Conservation (phyloP, 805 yeast genomes). For the Yarrowia divulgata region DNA sequence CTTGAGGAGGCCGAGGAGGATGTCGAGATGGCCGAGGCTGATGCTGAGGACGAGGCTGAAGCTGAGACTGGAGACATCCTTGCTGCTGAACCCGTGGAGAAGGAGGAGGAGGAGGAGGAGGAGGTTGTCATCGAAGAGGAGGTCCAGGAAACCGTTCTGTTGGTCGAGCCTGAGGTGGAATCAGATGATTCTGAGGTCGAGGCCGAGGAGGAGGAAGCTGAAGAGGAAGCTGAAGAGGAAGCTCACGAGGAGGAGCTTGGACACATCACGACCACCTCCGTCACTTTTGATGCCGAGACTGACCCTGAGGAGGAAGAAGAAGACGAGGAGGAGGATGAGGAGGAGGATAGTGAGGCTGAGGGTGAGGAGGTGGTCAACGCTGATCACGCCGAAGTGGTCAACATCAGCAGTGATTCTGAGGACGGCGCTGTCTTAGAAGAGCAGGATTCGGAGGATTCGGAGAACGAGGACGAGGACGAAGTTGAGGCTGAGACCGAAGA, state of each 20-base stretch:
- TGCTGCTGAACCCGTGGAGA: not conserved
- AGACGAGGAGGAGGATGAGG: slow-evolving; percentile 5
- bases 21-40: not conserved
- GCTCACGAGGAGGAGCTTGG: not conserved
- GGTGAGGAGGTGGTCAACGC: not conserved
- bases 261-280: not conserved
- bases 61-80: not conserved
- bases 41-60: not conserved
- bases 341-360: not conserved
- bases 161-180: too few species aligned
- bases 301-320: slow-evolving; percentile 6
- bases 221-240: not conserved
- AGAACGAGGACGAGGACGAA: not conserved
- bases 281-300: not conserved
- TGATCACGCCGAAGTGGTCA: not conserved
- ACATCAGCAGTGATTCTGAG: slow-evolving; percentile 6
- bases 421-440: not conserved
- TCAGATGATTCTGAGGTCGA: not conserved
- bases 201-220: not conserved
- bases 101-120: slow-evolving; percentile 11
- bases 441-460: not conserved
- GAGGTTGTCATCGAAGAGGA: not conserved
- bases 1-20: not conserved
- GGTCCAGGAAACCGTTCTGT: not conserved
- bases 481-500: not conserved